A percentile compares a stretch with the other conserved stretches of the same genome.
These are phyloP conservation scores for Aspergillus carlsbadensis DNA, from an alignment of 495 filamentous ascomycete genomes.

Conservation along the genomic window DNA sequence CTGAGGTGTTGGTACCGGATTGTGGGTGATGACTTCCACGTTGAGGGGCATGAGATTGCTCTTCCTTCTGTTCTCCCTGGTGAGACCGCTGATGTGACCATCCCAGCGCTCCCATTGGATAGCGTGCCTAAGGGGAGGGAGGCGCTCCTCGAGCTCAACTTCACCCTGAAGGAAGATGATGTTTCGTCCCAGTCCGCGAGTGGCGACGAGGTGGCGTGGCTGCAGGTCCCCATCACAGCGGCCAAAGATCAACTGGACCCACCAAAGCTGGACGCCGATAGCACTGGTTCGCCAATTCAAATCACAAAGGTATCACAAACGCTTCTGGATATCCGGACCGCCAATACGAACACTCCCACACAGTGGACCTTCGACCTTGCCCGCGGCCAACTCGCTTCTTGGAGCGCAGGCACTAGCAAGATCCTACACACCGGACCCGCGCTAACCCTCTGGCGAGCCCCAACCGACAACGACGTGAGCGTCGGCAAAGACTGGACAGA, in stretches of 20 bases:
- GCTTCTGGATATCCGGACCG: background rate
- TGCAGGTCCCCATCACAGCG: slow-evolving; percentile 13
- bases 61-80: background rate
- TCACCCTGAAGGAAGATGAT: slow-evolving; percentile 26
- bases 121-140: background rate
- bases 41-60: background rate
- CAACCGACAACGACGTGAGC: slow-evolving; percentile 62
- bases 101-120: slow-evolving; percentile 21
- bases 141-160: no score
- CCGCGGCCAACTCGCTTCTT: slow-evolving; percentile 12
- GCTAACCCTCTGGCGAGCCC: slow-evolving; percentile 39
- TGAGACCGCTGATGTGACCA: background rate
- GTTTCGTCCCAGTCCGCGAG: slow-evolving; percentile 8
- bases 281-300: background rate
- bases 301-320: background rate
- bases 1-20: slow-evolving; percentile 28
- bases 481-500: slow-evolving; percentile 17
- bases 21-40: background rate
- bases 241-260: no score
- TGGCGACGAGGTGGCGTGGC: slow-evolving; percentile 28
- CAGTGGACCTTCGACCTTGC: slow-evolving; percentile 5
- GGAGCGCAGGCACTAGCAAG: background rate
- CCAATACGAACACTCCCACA: no score
- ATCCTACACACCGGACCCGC: background rate
- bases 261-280: no score